Conservation (phyloP, 1,284 basidiomycete species). For the Rhodotorula sp. region DNA sequence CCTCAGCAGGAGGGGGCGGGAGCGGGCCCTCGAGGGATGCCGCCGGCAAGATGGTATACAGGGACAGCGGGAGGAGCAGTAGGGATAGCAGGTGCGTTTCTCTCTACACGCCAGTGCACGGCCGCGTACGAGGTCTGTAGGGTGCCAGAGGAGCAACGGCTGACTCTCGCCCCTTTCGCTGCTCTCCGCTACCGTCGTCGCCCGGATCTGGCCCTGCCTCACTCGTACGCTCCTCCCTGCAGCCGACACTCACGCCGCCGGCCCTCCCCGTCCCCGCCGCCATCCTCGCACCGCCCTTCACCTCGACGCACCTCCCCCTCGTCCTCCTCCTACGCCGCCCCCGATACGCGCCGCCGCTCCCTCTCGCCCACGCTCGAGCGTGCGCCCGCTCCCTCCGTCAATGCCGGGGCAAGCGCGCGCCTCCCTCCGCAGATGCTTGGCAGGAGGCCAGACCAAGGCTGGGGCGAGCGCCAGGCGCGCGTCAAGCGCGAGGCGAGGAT, state of each 20-base stretch:
- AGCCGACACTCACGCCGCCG: not conserved
- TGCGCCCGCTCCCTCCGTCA: not conserved
- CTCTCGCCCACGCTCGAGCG: not conserved
- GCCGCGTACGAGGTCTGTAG: not conserved
- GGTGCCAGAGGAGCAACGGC: not conserved
- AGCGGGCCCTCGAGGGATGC: not conserved
- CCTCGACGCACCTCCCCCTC: not conserved
- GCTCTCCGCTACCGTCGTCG: no score
- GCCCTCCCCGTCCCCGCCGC: not conserved
- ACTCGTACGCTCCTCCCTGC: not conserved
- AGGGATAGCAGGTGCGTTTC: not conserved
- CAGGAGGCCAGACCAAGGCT: not conserved
- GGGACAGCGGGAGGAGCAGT: not conserved
- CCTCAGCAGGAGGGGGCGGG: accelerated
- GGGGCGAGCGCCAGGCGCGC: conserved; percentile 2
- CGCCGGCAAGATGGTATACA: not conserved
- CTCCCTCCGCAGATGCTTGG: not conserved
- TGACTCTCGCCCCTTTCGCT: not conserved
- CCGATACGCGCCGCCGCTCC: not conserved
- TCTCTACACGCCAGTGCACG: no score
- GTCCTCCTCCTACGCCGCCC: not conserved
- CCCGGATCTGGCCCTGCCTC: no score
- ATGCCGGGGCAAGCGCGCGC: not conserved
- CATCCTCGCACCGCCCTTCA: not conserved
- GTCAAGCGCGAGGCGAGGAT: not conserved